These are phyloP conservation scores for Mortierella sp. DNA, from an alignment of 371 early-diverging fungal species.

Conservation along the genomic window DNA sequence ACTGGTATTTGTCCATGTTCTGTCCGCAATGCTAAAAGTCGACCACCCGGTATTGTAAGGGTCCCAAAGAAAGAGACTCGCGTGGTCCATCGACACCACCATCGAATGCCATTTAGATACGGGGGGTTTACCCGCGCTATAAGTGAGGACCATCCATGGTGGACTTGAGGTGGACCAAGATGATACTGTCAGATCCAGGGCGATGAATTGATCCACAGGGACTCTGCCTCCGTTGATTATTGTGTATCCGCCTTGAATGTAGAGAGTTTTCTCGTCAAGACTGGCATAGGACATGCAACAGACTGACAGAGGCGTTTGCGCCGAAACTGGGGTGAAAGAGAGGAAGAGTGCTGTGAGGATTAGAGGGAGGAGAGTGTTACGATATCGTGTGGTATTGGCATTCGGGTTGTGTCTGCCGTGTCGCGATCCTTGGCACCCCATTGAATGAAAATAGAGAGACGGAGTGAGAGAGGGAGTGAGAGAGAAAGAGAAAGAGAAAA, in stretches of 20 bases:
- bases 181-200: background rate
- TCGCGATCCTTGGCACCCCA: background rate
- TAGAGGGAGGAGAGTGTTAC: background rate
- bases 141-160: background rate
- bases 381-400: background rate
- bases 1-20: background rate
- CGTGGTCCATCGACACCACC: background rate
- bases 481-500: background rate
- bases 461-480: background rate
- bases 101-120: background rate
- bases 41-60: background rate
- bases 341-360: background rate
- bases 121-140: background rate
- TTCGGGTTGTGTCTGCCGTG: background rate
- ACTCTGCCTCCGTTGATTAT: background rate
- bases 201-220: background rate
- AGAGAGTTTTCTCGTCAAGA: background rate
- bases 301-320: background rate
- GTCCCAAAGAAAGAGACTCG: background rate
- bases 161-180: background rate
- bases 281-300: conserved; percentile 1
- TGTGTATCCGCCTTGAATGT: conserved; percentile 1
- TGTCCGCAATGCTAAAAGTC: background rate
- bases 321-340: background rate
- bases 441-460: background rate